Evolutionary conservation across 305 asterid species (phyloP), one percentile per base, ranked within the genome.

Genomic region (Plantago rigida): DNA sequence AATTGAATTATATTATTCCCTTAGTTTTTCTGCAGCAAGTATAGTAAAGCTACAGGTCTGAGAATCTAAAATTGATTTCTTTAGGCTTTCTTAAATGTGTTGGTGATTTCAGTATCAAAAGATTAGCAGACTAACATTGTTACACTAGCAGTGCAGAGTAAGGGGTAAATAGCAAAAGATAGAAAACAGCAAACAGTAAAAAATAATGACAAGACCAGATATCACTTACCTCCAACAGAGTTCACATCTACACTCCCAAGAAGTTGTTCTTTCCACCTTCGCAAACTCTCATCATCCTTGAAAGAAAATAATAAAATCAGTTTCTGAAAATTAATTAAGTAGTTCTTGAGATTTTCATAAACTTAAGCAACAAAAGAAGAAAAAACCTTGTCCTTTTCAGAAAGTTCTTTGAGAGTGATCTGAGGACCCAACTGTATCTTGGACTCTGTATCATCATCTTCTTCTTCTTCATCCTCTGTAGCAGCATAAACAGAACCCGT

Each of bases 231-330:
- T 81, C 87, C 96, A 76, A 82, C 97, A 66, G 95, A 65, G 56
- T 79, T 73, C n/a, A 89, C 73, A 66, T 89, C 97, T 63, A 89
- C 95, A 59, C 87, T 81, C 60, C 96, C 97, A 57, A 89, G 90
- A 71, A 89, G 97, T 42, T 89, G 97, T 39, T 87, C 94, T 80
- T 89, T 87, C 94, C 97, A 89, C 77, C 93, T 87, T 70, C 96
- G 82, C 81, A 87, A 79, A 67, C 96, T 89, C 87, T 89, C 96
- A 75, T 89, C 96, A 75, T 86, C 96, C 96, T 89, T 67, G 13
- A 41, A 54, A 60, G 9, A 48, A 61, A 24, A 45, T 4, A 57
- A 34, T 31, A 68, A 34, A 45, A 57, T 41, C 13, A 41, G 46
- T 41, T 41, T 41, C 46, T 41, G 46, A 41, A 41, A 41, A 9